Base-by-base conservation (phyloP, 2,329 filamentous ascomycete species). In the Verticillium longisporum region DNA sequence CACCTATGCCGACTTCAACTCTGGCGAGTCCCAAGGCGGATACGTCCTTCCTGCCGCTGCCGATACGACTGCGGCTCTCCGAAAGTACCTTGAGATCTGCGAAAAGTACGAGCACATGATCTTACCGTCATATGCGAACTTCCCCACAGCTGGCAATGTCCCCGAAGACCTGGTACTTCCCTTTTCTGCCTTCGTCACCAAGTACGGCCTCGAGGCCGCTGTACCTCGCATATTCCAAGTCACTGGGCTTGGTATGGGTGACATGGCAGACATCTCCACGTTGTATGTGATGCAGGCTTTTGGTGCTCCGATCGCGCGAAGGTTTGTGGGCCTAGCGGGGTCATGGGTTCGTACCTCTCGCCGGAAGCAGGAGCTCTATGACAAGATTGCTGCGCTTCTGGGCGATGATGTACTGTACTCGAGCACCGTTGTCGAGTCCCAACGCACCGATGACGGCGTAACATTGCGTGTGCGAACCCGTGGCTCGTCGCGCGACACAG, bases 201-300 rank as follows among this genome's bases (percentile, higher is more conserved):
- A 83, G 66, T 76, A 83, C 68, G 66, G 71, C 13, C 67, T 84
- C 4, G 67, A 74, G 31, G 76, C 72, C 18, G 70, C 77, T 2
- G 71, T 80, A 1, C 72, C 71, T 18, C 69, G 73, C 7, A 71
- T 80, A 15, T 79, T 73, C 62, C 65, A 66, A 14, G 74, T 75
- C 60, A 73, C 74, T 1, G 73, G 75, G 26, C 73, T 80, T 57
- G 81, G 79, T 3, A 65, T 79, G 1, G 77, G 77, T 15, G 75
- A 82, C 62, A 70, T 80, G 41, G 68, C 78, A 5, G 70, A 72
- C 3, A 64, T 72, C 11, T 73, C 76, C n/a, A 78, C 78, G 0
- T 60, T 83, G 6, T 80, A 80, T 64, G 72, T 80, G 14, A 72
- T 82, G 63, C 77, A 80, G 62, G 69, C 69, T 2, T 75, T 77